Evolutionary conservation across 2,329 filamentous ascomycete genomes (phyloP).

Genomic region (Neofusicoccum cordaticola): DNA sequence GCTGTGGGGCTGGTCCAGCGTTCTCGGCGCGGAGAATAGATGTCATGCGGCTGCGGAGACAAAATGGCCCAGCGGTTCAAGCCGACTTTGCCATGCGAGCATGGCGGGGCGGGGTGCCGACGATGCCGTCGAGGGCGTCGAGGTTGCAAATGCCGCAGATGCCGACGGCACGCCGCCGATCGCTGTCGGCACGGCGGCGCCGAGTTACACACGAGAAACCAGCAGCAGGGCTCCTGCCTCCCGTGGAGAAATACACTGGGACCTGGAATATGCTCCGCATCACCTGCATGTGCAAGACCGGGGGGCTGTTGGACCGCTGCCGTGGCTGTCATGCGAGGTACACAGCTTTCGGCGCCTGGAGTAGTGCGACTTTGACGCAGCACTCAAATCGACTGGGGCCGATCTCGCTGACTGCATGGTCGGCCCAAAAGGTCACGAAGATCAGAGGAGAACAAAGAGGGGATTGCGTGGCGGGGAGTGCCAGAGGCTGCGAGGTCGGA

Average conservation of each 20-base stretch:
- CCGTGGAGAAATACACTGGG: neutral
- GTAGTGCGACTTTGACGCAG: neutral
- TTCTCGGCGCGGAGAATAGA: neutral
- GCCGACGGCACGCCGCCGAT: slow-evolving; percentile 1
- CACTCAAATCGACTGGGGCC: neutral
- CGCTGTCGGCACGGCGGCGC: neutral
- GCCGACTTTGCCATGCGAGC: neutral
- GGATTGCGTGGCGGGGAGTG: neutral
- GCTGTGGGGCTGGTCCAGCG: neutral
- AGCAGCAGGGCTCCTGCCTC: neutral
- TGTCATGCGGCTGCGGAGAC: neutral
- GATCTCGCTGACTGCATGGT: neutral
- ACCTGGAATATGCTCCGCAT: neutral
- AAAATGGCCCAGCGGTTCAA: neutral
- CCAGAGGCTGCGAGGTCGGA: too few species aligned
- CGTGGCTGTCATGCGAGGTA: neutral
- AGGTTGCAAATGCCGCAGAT: slow-evolving; percentile 1
- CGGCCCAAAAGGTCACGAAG: neutral
- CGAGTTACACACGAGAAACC: neutral
- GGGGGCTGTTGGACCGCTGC: neutral
- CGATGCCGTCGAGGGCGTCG: neutral
- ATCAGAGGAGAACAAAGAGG: neutral
- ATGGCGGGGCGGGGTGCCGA: neutral
- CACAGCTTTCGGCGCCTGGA: neutral
- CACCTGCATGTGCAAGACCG: neutral